A percentile compares a stretch with the other conserved stretches of the same genome.
Conservation (phyloP, 2,329 filamentous ascomycete genomes). For the Aureobasidium sp. region DNA sequence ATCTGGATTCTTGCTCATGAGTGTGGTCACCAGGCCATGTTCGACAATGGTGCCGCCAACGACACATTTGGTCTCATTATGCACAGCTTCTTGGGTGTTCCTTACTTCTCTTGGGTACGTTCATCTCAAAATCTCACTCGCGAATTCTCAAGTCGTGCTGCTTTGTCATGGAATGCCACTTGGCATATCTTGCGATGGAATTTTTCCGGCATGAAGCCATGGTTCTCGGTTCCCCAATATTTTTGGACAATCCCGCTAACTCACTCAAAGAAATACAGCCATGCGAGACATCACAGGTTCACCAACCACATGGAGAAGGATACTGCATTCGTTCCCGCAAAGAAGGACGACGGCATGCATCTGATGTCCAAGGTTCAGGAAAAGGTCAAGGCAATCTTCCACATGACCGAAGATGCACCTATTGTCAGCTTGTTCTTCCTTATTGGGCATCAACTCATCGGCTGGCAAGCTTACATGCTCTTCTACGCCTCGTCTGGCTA, state of each 20-base stretch:
- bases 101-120: slow-evolving; percentile 60
- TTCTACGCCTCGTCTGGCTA: slow-evolving; percentile 22
- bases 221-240: no score
- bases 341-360: slow-evolving; percentile 16
- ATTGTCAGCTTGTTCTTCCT: slow-evolving; percentile 20
- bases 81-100: slow-evolving; percentile 61
- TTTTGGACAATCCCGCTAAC: not conserved
- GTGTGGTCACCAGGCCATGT: slow-evolving; percentile 63
- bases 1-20: slow-evolving; percentile 68
- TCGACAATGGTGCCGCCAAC: slow-evolving; percentile 50
- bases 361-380: slow-evolving; percentile 1
- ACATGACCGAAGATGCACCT: slow-evolving; percentile 26
- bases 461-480: slow-evolving; percentile 26
- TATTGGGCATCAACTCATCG: slow-evolving; percentile 24
- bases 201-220: not conserved
- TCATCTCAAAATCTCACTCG: not conserved
- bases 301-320: slow-evolving; percentile 36
- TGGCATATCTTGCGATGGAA: not conserved
- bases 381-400: slow-evolving; percentile 17
- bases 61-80: slow-evolving; percentile 55
- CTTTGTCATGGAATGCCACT: not conserved
- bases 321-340: slow-evolving; percentile 32
- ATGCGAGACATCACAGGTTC: slow-evolving; percentile 63
- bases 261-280: slow-evolving; percentile 49
- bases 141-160: not conserved